Conservation (phyloP, 2,329 filamentous ascomycete genomes). For the Beauveria brongniartii region DNA sequence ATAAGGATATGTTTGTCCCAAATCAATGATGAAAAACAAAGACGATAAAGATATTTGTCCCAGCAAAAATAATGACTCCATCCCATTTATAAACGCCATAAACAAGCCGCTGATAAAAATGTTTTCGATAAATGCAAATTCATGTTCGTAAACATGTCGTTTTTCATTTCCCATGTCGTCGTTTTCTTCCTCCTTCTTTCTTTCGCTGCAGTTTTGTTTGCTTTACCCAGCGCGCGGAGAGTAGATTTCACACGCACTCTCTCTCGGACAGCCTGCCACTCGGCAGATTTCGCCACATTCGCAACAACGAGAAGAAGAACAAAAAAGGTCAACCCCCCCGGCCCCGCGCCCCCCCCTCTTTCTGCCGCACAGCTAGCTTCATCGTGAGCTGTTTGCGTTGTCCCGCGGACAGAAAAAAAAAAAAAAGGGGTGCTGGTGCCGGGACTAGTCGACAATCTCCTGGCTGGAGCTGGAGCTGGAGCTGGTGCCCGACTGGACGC, state of each 20-base stretch:
- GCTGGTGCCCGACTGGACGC: constrained; percentile 26
- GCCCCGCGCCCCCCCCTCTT: too few relatives aligned
- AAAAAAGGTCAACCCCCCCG: too few relatives aligned
- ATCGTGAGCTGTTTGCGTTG: too few relatives aligned
- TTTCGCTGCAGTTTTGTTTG: not conserved
- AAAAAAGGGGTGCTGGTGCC: not conserved
- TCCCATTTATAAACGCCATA: not conserved
- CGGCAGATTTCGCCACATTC: too few relatives aligned
- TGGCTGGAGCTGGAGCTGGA: constrained; percentile 20
- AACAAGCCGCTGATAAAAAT: not conserved
- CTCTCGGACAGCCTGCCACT: too few relatives aligned
- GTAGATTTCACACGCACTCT: constrained; percentile 1
- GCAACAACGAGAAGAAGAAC: too few relatives aligned
- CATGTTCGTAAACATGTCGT: not conserved
- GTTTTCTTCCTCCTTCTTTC: not conserved
- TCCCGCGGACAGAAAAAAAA: not conserved
- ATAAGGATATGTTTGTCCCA: not conserved
- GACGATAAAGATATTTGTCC: too few relatives aligned
- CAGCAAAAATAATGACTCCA: too few relatives aligned
- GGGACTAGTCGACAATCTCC: constrained; percentile 17
- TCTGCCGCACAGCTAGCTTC: not conserved
- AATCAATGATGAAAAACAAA: too few relatives aligned
- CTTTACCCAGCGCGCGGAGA: not conserved
- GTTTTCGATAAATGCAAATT: not conserved
- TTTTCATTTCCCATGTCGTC: not conserved